Evolutionary conservation across 140 eudicot species (phyloP), one percentile per base, ranked within the genome.

Genomic region (Bidens hawaiensis): DNA sequence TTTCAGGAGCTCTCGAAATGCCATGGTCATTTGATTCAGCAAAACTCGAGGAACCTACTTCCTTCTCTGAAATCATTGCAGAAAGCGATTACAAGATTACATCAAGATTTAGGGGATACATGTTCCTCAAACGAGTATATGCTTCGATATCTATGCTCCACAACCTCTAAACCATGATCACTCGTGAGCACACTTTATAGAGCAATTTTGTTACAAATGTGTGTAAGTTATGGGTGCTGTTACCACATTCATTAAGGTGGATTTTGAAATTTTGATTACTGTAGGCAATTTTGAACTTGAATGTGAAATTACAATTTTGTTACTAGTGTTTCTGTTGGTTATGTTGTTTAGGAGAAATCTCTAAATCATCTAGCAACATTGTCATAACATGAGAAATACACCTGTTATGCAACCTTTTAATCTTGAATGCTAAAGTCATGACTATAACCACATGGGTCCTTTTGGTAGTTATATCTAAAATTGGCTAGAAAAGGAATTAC

Each of bases 1-100:
- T 34, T 14, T 66, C 77, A 93, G 99, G 99, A 85, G 78, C 80
- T 93, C 33, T 88, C 94, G 43, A 88, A 88, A 73, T 64, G 62
- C 56, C 96, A 93, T 49, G 96, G 99, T 42, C 80, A 79, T 46
- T 74, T 85, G 23, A 85, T 93, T 70, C 87, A 85, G 70, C 85
- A 83, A 65, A 93, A 83, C 59, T 88, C 95, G 25, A 79, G 93
- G 67, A 88, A 81, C 63, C 54, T 88, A 72, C 87, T 82, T 60
- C 99, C 96, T 17, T 81, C 95, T 68, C 71, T 93, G 8, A 93
- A 93, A 76, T 85, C 99, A 33, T 88, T 93, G 77, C 95, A 88
- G 72, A 93, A 93, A 75, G 78, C 96, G 15, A 80, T 87, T 48
- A 93, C 96, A 12, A 78, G 89, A 38, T 74, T 75, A 55, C 99